phyloP scores from a whole-genome alignment of 2,329 filamentous ascomycete genomes.

The Fusarium nisikadoi region DNA sequence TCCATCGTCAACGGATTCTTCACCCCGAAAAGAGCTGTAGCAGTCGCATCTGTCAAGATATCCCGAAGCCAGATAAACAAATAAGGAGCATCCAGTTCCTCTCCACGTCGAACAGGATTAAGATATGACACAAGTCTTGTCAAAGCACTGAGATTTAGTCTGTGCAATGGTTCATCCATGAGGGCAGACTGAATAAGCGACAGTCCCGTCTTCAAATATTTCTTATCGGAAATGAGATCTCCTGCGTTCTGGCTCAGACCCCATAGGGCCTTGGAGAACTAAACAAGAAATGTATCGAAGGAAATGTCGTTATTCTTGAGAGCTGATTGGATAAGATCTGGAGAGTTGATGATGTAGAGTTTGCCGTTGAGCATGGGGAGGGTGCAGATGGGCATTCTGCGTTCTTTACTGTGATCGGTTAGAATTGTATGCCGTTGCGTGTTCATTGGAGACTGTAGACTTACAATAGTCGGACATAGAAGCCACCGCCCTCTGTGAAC shows the following conservation, averaged over 20 bases:
- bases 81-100: constrained; percentile 38
- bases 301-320: constrained; percentile 54
- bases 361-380: constrained; percentile 56
- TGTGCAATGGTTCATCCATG: constrained; percentile 20
- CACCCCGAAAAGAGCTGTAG: constrained; percentile 54
- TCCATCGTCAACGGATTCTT: constrained; percentile 50
- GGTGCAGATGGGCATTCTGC: constrained; percentile 52
- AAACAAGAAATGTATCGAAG: constrained; percentile 54
- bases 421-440: background rate
- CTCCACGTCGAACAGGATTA: background rate
- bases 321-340: constrained; percentile 51
- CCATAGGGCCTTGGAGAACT: constrained; percentile 40
- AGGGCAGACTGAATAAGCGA: constrained; percentile 16
- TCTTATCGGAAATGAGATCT: background rate
- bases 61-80: constrained; percentile 53
- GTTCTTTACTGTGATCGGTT: constrained; percentile 24
- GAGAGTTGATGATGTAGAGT: constrained; percentile 56
- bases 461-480: constrained; percentile 28
- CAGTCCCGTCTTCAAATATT: background rate
- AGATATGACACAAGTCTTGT: background rate
- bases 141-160: constrained; percentile 5
- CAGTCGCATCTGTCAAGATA: constrained; percentile 52
- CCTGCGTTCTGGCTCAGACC: constrained; percentile 9
- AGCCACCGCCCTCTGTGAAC: constrained; percentile 15
- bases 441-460: background rate